Percentiles rank a stretch among this genome's conserved stretches.
These are phyloP conservation scores for Fagus sylvatica DNA, from an alignment of 306 rosid species.

Conservation along the genomic window DNA sequence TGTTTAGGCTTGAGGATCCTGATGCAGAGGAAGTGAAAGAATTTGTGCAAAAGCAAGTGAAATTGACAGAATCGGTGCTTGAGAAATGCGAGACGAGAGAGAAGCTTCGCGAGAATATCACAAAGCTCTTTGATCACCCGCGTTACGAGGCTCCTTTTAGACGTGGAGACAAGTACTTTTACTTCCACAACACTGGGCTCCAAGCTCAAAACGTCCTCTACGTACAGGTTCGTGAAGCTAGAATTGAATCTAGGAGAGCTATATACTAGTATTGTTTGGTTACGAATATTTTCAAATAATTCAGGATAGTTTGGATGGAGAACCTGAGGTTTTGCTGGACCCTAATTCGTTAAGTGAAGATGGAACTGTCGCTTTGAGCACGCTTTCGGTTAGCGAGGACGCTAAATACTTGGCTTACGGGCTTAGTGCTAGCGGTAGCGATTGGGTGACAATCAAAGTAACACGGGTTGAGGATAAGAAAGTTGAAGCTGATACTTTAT, in stretches of 20 bases:
- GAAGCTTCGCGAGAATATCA: conserved; percentile 59
- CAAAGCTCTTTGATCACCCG: conserved; percentile 76
- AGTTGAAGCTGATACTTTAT: conserved; percentile 54
- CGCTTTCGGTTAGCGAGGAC: conserved; percentile 59
- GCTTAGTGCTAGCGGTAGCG: conserved; percentile 87
- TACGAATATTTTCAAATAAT: conserved; percentile 13
- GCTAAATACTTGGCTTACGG: conserved; percentile 78
- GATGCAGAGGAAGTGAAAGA: conserved; percentile 80
- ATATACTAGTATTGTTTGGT: background rate
- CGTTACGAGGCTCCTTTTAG: conserved; percentile 71
- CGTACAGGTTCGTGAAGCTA: conserved; percentile 62
- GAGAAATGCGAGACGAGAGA: conserved; percentile 49
- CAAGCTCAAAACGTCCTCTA: conserved; percentile 75
- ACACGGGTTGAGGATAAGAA: conserved; percentile 58
- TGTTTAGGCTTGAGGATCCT: conserved; percentile 85
- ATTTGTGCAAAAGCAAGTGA: conserved; percentile 72
- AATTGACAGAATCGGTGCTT: conserved; percentile 65
- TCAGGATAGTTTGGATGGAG: conserved; percentile 67
- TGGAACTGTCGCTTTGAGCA: conserved; percentile 69
- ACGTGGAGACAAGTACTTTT: conserved; percentile 61
- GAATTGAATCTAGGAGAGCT: conserved; percentile 5
- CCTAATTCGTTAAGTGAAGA: conserved; percentile 81
- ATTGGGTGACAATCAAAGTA: conserved; percentile 79
- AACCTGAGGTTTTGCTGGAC: conserved; percentile 70
- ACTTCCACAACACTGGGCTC: conserved; percentile 86